phyloP scores from a whole-genome alignment of 1,139 yeast species.

The Lodderomyces parapsilosis region DNA sequence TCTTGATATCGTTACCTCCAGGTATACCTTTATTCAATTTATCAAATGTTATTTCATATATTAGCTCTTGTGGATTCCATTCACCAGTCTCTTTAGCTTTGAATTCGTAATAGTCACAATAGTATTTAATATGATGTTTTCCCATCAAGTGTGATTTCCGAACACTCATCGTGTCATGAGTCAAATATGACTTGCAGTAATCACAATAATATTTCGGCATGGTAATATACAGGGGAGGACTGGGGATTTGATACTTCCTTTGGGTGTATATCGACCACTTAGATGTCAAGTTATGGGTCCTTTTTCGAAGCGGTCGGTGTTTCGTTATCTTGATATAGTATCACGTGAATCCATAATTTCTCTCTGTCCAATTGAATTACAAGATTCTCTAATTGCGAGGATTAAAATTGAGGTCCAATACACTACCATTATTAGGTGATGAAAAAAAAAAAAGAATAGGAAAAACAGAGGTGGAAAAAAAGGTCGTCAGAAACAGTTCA shows the following conservation, averaged over 20 bases:
- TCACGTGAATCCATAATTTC: conserved; percentile 4
- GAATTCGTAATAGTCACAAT: conserved; percentile 73
- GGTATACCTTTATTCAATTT: conserved; percentile 48
- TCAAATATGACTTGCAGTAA: conserved; percentile 80
- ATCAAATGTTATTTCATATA: conserved; percentile 39
- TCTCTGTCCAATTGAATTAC: conserved; percentile 11
- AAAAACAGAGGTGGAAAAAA: conserved; percentile 1
- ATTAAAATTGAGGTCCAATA: background rate
- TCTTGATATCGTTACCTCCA: conserved; percentile 21
- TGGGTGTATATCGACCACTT: no score
- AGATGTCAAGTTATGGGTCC: no score
- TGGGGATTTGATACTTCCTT: no score
- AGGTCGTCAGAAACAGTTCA: conserved; percentile 4
- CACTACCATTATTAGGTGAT: conserved; percentile 6
- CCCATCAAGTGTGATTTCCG: conserved; percentile 82
- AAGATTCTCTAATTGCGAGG: background rate
- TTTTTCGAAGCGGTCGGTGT: background rate
- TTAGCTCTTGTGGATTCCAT: conserved; percentile 39
- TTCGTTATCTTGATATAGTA: background rate
- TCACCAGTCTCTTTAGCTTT: conserved; percentile 51
- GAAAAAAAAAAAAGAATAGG: conserved; percentile 1
- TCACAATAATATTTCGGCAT: conserved; percentile 78
- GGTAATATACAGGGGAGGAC: background rate
- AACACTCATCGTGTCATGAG: conserved; percentile 88
- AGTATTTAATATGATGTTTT: conserved; percentile 70